Evolutionary conservation across 768 basidiomycete genomes (phyloP), one percentile per base, ranked within the genome.

Genomic region (Amanita molliuscula): DNA sequence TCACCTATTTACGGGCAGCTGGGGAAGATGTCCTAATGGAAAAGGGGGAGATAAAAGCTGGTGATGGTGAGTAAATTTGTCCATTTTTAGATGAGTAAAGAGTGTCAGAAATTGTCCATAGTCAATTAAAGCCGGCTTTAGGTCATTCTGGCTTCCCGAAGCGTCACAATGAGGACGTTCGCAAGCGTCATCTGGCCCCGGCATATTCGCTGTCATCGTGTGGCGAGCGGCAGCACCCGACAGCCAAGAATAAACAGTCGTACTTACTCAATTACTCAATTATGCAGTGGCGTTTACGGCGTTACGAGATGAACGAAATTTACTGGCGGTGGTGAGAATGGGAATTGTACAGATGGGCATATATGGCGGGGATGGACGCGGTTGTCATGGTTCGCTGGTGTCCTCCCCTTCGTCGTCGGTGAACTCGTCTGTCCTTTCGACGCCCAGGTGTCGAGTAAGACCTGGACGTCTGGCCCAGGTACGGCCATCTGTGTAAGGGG

Each of bases 121-220:
- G 6, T n/a, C 16, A 34, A 15, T 23, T 21, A 7, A 68, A 76
- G 71, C 80, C 79, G 79, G 79, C 76, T 75, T 61, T 73, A 71
- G 67, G 73, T 81, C 79, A 77, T 63, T 36, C 78, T 55, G 10
- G 59, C 77, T 78, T 70, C 72, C 75, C 71, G 64, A 74, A 61
- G 48, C 35, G 33, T 47, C 48, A 21, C 25, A 31, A 31, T 13
- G 5, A 33, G n/a, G 44, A 31, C 2, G 51, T 65, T 64, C 65
- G 66, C 62, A 71, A 83, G 82, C 58, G 80, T 88, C 86, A 79
- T 85, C 81, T 88, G 86, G 86, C 86, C 86, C 85, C 86, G 86
- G 85, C 81, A 72, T 57, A 46, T 55, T 44, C 50, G 44, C 21
- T 28, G n/a, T 16, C 21, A 28, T 31, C n/a, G 35, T 33, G 15